Conservation (phyloP, 2,329 filamentous ascomycete genomes). For the Colletotrichum gigasporum region DNA sequence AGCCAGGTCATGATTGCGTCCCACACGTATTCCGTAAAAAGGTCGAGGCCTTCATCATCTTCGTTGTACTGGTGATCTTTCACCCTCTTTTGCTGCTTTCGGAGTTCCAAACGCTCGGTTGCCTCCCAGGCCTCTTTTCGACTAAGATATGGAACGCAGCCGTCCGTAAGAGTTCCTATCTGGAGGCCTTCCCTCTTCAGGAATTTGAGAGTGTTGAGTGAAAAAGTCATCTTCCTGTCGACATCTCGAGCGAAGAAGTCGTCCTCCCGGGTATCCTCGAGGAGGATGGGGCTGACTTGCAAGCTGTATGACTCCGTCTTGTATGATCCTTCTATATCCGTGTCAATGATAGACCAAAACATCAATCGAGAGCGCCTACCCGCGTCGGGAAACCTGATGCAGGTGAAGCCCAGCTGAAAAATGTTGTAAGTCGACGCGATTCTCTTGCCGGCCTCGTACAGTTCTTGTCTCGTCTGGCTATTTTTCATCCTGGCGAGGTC, state of each 20-base stretch:
- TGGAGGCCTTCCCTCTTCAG: constrained; percentile 39
- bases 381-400: constrained; percentile 31
- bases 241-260: constrained; percentile 34
- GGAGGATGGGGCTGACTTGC: constrained; percentile 41
- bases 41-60: neutral
- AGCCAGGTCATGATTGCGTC: neutral
- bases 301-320: constrained; percentile 41
- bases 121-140: constrained; percentile 9
- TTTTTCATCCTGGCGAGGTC: neutral
- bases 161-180: constrained; percentile 36
- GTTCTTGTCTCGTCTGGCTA: constrained; percentile 1
- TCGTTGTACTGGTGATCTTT: constrained; percentile 2
- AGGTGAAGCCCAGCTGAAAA: constrained; percentile 49
- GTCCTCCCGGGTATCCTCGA: constrained; percentile 10
- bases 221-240: constrained; percentile 40
- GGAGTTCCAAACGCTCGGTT: neutral
- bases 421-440: constrained; percentile 43
- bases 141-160: constrained; percentile 45
- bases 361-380: neutral
- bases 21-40: neutral
- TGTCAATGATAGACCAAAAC: neutral
- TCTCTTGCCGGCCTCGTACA: constrained; percentile 40
- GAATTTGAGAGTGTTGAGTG: constrained; percentile 40
- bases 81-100: neutral
- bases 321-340: constrained; percentile 32